Conservation (phyloP, 2,329 filamentous ascomycete genomes). For the Talaromyces piceae region DNA sequence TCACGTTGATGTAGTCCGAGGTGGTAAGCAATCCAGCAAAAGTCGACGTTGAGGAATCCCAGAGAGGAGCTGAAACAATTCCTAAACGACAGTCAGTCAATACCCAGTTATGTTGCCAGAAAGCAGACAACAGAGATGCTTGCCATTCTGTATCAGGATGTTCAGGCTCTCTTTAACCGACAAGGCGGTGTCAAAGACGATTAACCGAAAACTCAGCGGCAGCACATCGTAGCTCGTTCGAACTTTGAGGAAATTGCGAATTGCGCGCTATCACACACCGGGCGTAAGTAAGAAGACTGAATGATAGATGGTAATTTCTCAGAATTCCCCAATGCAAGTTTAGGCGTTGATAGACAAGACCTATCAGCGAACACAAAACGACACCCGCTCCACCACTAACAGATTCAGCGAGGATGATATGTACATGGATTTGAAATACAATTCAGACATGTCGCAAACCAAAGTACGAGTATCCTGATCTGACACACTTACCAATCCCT, state of each 20-base stretch:
- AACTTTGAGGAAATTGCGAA: slow-evolving; percentile 92
- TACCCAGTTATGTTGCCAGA: slow-evolving; percentile 1
- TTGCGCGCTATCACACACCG: slow-evolving; percentile 58
- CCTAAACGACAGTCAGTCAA: slow-evolving; percentile 45
- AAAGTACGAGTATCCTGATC: neutral
- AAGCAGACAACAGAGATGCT: slow-evolving; percentile 14
- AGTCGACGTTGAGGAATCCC: slow-evolving; percentile 87
- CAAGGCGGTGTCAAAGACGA: slow-evolving; percentile 89
- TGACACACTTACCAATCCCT: slow-evolving; percentile 38
- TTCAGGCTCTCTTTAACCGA: slow-evolving; percentile 95
- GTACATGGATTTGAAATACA: neutral
- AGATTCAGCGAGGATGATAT: neutral
- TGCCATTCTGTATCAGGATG: slow-evolving; percentile 93
- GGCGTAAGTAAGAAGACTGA: neutral
- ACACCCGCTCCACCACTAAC: neutral
- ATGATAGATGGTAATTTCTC: neutral
- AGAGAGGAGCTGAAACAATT: slow-evolving; percentile 93
- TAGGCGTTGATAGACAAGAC: neutral
- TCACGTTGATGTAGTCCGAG: slow-evolving; percentile 96
- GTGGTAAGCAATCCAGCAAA: slow-evolving; percentile 93
- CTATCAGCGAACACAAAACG: neutral
- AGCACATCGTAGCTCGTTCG: slow-evolving; percentile 97
- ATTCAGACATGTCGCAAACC: neutral
- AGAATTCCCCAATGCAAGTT: neutral
- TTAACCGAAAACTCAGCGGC: slow-evolving; percentile 88